These are phyloP conservation scores for Annulohypoxylon truncatum DNA, from an alignment of 2,329 filamentous ascomycete species.

Conservation along the genomic window DNA sequence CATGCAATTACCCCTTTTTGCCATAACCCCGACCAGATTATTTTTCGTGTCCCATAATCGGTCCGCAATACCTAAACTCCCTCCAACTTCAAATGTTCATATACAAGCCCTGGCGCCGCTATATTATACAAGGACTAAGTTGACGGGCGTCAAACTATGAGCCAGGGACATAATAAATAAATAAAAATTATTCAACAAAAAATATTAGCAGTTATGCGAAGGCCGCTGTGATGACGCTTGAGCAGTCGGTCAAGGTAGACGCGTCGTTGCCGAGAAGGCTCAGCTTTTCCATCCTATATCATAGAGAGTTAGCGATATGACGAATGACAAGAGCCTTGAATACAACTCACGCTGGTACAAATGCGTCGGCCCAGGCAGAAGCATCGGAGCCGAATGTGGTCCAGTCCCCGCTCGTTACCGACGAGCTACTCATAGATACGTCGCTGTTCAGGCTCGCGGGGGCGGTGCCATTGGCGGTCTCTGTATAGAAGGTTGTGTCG, in stretches of 20 bases:
- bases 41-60: background rate
- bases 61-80: background rate
- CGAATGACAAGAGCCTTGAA: background rate
- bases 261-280: conserved; percentile 43
- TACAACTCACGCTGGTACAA: conserved; percentile 45
- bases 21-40: background rate
- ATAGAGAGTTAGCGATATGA: conserved; percentile 1
- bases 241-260: conserved; percentile 43
- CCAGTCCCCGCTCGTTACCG: conserved; percentile 43
- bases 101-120: background rate
- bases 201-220: conserved; percentile 29
- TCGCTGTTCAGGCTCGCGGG: conserved; percentile 45
- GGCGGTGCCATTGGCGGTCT: conserved; percentile 42
- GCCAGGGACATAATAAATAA: background rate
- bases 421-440: conserved; percentile 42
- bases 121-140: background rate
- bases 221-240: conserved; percentile 42
- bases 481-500: conserved; percentile 46
- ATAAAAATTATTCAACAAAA: background rate
- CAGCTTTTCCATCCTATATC: conserved; percentile 47
- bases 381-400: conserved; percentile 39
- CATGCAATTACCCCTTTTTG: background rate
- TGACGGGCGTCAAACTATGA: background rate
- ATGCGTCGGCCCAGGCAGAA: conserved; percentile 43
- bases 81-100: conserved; percentile 1